Base-by-base conservation (phyloP, 73 alveolate genomes). In the Diophrys sp. region DNA sequence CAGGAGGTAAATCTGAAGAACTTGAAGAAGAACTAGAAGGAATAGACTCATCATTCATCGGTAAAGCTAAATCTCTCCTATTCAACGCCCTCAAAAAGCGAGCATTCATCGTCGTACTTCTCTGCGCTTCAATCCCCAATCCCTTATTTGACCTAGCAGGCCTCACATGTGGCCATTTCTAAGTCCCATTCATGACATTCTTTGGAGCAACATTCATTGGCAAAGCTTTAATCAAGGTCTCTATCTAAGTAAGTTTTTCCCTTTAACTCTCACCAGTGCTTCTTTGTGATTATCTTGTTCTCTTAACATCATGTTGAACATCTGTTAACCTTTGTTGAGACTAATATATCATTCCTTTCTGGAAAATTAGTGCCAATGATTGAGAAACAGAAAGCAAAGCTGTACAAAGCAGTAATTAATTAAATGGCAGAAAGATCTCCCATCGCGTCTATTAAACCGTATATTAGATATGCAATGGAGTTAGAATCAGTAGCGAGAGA, bases 131-230 rank as follows among this genome's bases (percentile, higher is more conserved):
- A 11, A 87, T 94, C 33, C 98, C 98, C 5, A 94, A 94, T 79
- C 98, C 98, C 1, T 81, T 94, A 25, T 94, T 94, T 73, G 98
- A 94, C 78, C 69, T 94, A 14, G 98, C 98, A 11, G 98, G 98
- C 33, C 78, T 94, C 33, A 69, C 91, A 31, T 91, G 97, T 74
- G 98, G 98, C 26, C 97, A 94, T 56, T 94, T 94, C 88, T 77
- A 81, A 24, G 82, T 94, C 11, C 91, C 97, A 14, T 94, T 94
- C 73, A 25, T 77, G 79, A 89, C 86, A 18, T 94, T 94, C 94
- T 94, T 91, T 74, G 94, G 94, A 25, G 98, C 98, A 0, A 89
- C 97, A 5, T 84, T 84, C 73, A 83, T 91, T 56, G 98, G 98
- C 5, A 94, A 94, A 70, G 95, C 97, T 0, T 53, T 84, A 32